Evolutionary conservation across 495 filamentous ascomycete species (phyloP).

Genomic region (Penicillium mononematosum): DNA sequence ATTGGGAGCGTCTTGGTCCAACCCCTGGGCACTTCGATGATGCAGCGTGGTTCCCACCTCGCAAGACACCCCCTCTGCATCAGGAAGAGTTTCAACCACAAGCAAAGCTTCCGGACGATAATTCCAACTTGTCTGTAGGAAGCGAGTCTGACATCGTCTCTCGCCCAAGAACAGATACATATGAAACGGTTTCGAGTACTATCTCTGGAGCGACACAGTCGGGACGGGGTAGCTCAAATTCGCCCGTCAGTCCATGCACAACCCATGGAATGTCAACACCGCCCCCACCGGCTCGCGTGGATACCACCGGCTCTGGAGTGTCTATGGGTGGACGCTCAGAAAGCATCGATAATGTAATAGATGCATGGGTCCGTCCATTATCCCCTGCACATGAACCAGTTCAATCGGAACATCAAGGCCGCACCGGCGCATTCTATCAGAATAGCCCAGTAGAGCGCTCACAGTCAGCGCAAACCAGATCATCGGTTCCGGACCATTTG

Average conservation of each 20-base stretch:
- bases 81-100: conserved; percentile 15
- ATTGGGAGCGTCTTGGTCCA: conserved; percentile 58
- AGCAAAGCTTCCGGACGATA: conserved; percentile 15
- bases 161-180: conserved; percentile 13
- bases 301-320: conserved; percentile 30
- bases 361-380: conserved; percentile 41
- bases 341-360: conserved; percentile 46
- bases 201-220: conserved; percentile 2
- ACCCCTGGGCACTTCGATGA: conserved; percentile 36
- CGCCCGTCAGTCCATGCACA: conserved; percentile 30
- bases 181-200: neutral
- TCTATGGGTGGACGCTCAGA: conserved; percentile 31
- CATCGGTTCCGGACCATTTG: conserved; percentile 5
- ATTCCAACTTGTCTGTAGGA: conserved; percentile 3
- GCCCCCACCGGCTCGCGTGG: conserved; percentile 24
- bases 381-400: conserved; percentile 18
- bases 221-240: conserved; percentile 13
- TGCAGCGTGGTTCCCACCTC: conserved; percentile 27
- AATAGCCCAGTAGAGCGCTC: conserved; percentile 17
- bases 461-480: conserved; percentile 5
- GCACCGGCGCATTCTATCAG: conserved; percentile 6
- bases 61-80: conserved; percentile 16
- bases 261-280: conserved; percentile 17
- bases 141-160: neutral
- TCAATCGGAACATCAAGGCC: conserved; percentile 7